Percentiles rank a stretch among this genome's conserved stretches.
Conservation (phyloP, 768 basidiomycete genomes). For the Leucosporidium creatinivorum region DNA sequence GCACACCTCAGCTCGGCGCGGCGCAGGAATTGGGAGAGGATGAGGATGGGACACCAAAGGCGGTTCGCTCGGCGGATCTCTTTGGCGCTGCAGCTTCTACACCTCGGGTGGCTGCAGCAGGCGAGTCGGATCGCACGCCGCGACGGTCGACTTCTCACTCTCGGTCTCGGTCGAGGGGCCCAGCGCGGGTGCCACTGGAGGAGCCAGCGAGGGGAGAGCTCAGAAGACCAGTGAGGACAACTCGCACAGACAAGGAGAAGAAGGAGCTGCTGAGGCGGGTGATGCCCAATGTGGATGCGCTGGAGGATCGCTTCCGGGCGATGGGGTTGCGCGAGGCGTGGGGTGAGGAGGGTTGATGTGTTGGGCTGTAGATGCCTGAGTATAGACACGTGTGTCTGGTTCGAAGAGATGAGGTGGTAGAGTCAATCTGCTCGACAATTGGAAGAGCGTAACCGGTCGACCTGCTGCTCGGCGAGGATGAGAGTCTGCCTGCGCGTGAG, state of each 20-base stretch:
- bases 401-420: too few species aligned
- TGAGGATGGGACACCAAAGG: neutral
- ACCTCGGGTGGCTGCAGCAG: neutral
- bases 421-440: too few species aligned
- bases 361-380: too few species aligned
- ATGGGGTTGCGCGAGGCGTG: constrained; percentile 16
- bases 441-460: too few species aligned
- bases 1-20: neutral
- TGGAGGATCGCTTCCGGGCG: constrained; percentile 25
- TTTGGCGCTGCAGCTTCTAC: neutral
- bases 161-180: neutral
- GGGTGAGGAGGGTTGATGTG: too few species aligned
- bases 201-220: neutral
- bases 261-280: constrained; percentile 17
- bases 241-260: constrained; percentile 21
- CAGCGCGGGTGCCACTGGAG: neutral
- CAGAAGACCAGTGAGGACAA: neutral
- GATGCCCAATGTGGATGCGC: constrained; percentile 32
- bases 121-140: neutral
- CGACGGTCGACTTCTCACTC: neutral
- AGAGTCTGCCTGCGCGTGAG: too few species aligned
- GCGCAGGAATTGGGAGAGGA: neutral
- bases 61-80: neutral
- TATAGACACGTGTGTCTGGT: too few species aligned
- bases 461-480: too few species aligned